These are phyloP conservation scores for Fusarium paranaense DNA, from an alignment of 2,329 filamentous ascomycete genomes.

Conservation along the genomic window DNA sequence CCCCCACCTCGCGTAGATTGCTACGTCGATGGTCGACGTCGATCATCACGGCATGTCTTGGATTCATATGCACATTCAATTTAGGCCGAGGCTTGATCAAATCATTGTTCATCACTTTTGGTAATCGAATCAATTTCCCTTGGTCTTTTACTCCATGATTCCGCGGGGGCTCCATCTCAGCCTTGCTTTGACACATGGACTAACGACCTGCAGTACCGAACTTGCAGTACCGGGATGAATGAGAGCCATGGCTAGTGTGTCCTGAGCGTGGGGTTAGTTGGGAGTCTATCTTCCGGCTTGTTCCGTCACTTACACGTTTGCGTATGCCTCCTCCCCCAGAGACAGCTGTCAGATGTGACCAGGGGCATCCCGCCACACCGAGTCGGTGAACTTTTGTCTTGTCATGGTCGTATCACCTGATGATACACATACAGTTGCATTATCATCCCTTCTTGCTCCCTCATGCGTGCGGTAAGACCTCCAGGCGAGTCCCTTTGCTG, in stretches of 20 bases:
- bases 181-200: background rate
- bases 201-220: background rate
- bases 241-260: background rate
- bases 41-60: slow-evolving; percentile 1
- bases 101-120: background rate
- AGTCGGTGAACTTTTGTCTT: background rate
- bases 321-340: background rate
- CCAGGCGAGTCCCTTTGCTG: background rate
- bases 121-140: background rate
- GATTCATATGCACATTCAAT: background rate
- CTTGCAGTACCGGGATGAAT: background rate
- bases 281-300: background rate
- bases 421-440: background rate
- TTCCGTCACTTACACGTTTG: background rate
- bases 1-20: background rate
- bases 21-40: background rate
- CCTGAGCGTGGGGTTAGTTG: background rate
- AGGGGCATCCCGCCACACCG: background rate
- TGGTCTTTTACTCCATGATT: background rate
- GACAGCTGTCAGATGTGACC: background rate
- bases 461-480: background rate
- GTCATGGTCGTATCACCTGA: background rate
- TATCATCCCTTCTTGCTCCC: background rate
- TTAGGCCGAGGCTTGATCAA: background rate
- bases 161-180: background rate